Evolutionary conservation across 495 filamentous ascomycete genomes (phyloP), one percentile per base, ranked within the genome.

Genomic region (Delitschia confertaspora): DNA sequence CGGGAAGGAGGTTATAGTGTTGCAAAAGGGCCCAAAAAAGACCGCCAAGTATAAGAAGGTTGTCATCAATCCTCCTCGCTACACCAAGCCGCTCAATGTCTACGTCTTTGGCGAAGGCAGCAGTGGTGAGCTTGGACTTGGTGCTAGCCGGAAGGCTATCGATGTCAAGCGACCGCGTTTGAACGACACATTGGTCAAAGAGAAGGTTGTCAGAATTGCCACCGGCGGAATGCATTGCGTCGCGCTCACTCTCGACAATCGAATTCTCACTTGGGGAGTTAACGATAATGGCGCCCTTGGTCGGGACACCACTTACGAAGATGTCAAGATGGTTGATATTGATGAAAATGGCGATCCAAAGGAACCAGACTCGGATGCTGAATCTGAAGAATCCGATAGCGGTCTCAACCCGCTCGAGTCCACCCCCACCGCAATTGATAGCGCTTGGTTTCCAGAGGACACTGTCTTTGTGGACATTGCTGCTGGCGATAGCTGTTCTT

Each of bases 261-360:
- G 69, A 49, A 73, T 85, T 35, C 63, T 78, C 24, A 80, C 79
- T 2, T 85, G 81, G 81, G 81, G 81, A 45, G 78, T 82, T 42
- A 85, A 84, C 49, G 75, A 82, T 48, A 68, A 80, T 43, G 72
- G 73, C 33, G 79, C 79, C 19, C 67, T 85, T 11, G 81, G 81
- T 8, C 71, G 81, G 25, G 68, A 74, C 44, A 80, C 79, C 6
- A 57, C 63, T 25, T 69, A 69, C 60, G 69, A 69, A 10, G 68
- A 67, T n/a, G 77, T 68, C 25, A 48, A 49, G 30, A 66, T 83
- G 47, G 75, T 71, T 45, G 78, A 86, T 42, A 70, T 67, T 10
- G 73, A 78, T 25, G 74, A 69, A 25, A 67, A 64, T 13, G 57
- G 60, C 9, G 59, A 60, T 7, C 58, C 62, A 9, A n/a, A n/a